Percentiles rank a stretch among this genome's conserved stretches.
These are phyloP conservation scores for Tricholoma matsutake DNA, from an alignment of 768 basidiomycete genomes.

Conservation along the genomic window DNA sequence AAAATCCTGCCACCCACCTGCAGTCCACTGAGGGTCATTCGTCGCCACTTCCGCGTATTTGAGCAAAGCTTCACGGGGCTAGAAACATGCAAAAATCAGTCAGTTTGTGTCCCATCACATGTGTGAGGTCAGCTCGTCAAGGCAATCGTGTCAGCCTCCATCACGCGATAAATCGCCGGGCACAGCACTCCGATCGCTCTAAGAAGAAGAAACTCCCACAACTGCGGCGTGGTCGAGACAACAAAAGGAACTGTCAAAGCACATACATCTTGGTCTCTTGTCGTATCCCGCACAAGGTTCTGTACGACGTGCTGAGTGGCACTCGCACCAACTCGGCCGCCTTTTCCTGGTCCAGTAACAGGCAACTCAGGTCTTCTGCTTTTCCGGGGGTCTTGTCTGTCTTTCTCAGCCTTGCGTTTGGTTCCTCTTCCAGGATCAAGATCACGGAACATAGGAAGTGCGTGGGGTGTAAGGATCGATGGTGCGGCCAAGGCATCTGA, in stretches of 20 bases:
- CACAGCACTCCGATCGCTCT: conserved; percentile 3
- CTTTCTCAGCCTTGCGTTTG: conserved; percentile 90
- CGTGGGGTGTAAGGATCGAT: conserved; percentile 89
- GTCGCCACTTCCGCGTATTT: conserved; percentile 82
- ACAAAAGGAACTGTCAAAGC: conserved; percentile 11
- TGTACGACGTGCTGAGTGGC: conserved; percentile 97
- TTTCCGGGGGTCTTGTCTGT: conserved; percentile 85
- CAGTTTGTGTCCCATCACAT: conserved; percentile 8
- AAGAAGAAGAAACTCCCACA: conserved; percentile 5
- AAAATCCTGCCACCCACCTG: conserved; percentile 53
- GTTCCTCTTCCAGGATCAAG: conserved; percentile 66
- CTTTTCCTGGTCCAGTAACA: conserved; percentile 87
- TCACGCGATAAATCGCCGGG: conserved; percentile 17
- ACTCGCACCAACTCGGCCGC: conserved; percentile 93
- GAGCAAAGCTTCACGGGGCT: conserved; percentile 97
- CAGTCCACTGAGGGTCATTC: conserved; percentile 79
- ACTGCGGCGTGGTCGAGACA: not conserved
- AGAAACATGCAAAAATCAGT: conserved; percentile 21
- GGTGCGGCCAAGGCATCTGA: conserved; percentile 83
- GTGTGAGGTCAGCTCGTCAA: conserved; percentile 4
- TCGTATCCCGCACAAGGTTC: conserved; percentile 87
- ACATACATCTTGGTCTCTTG: conserved; percentile 94
- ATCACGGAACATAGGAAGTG: conserved; percentile 90
- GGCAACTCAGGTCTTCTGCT: conserved; percentile 91
- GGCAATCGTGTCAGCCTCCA: conserved; percentile 25